Evolutionary conservation across 164 flowering plant species (phyloP), one percentile per base, ranked within the genome.

Genomic region (Buxus sempervirens): DNA sequence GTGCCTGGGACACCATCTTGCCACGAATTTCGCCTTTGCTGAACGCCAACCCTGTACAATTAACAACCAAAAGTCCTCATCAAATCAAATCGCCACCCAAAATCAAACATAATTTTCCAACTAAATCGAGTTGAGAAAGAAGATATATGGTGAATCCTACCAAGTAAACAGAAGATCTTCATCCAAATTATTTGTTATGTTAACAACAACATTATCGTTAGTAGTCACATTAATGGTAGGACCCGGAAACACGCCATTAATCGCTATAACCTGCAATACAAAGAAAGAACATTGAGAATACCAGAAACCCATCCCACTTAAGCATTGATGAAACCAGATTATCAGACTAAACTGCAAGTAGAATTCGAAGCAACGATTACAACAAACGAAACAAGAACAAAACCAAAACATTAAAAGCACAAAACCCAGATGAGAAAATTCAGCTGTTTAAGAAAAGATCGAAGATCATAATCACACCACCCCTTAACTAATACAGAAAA

Each of bases 221-320:
- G 97, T 94, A 25, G 98, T 91, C 48, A 77, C 87, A 79, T 94
- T 94, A 6, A 94, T 76, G 32, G 78, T 60, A 54, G 98, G 98
- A 55, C 97, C 98, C 3, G 98, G 98, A 78, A 94, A 94, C 72
- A 86, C 65, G 1, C 81, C 86, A 66, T 94, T 92, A 9, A 94
- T 74, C 25, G 90, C 97, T 77, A 94, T 91, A 63, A 94, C 98
- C 98, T 94, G 81, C 75, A 65, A 78, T 27, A 10, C 71, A 58
- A 63, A 69, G 55, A 26, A 66, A 76, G 65, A 45, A 38, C 3
- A 19, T 4, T 51, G 24, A 56, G 36, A 59, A 59, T 14, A 58
- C 41, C 9, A 9, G n/a, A 20, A 16, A 28, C n/a, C 13, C 23
- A 24, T 15, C 10, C 27, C 5, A 54, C 22, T 19, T 32, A 23